Conservation (phyloP, 345 rosid genomes). For the Brassica carinata region DNA sequence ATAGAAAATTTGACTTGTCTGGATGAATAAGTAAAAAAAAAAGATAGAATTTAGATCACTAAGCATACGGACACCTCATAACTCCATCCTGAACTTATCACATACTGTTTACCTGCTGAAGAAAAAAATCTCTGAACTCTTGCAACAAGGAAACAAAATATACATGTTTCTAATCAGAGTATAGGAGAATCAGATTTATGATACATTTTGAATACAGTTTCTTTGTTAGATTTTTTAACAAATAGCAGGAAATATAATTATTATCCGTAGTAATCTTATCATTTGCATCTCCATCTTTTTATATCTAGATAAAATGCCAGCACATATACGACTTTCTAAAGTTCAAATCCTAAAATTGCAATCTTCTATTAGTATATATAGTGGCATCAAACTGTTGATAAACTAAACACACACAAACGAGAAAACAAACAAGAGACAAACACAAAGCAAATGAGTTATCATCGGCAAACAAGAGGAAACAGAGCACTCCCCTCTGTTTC, state of each 20-base stretch:
- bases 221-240: neutral
- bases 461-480: slow-evolving; percentile 6
- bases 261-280: neutral
- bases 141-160: too few relatives aligned
- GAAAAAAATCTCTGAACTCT: too few relatives aligned
- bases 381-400: neutral
- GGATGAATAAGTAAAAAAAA: neutral
- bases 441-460: slow-evolving; percentile 14
- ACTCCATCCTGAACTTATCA: too few relatives aligned
- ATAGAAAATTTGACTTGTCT: neutral
- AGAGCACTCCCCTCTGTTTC: slow-evolving; percentile 26
- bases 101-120: too few relatives aligned
- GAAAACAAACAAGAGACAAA: neutral
- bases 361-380: slow-evolving; percentile 4
- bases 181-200: neutral
- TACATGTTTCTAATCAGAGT: neutral
- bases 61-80: too few relatives aligned
- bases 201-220: neutral
- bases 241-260: neutral
- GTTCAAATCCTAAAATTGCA: neutral
- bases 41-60: neutral
- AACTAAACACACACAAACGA: neutral
- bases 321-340: neutral
- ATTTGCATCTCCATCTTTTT: neutral
- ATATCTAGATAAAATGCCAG: neutral